These are phyloP conservation scores for Plenodomus lindquistii DNA, from an alignment of 2,329 filamentous ascomycete genomes.

Conservation along the genomic window DNA sequence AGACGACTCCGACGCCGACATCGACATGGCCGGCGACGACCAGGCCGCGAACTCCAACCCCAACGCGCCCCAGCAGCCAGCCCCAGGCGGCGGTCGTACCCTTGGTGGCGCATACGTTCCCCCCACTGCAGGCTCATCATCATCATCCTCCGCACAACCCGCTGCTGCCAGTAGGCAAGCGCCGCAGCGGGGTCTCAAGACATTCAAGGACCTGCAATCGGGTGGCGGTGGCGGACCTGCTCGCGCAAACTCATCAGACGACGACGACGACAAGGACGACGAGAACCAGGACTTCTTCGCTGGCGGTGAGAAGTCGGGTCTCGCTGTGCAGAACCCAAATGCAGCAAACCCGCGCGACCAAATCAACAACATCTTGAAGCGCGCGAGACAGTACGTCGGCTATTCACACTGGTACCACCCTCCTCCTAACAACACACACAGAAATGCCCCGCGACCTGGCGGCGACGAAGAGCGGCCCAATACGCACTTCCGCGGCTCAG, in stretches of 20 bases:
- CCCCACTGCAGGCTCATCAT: slow-evolving; percentile 23
- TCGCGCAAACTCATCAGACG: slow-evolving; percentile 56
- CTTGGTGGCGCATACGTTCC: slow-evolving; percentile 43
- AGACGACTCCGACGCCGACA: slow-evolving; percentile 26
- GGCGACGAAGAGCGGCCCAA: slow-evolving; percentile 55
- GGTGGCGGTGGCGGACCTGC: slow-evolving; percentile 46
- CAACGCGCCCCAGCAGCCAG: slow-evolving; percentile 26
- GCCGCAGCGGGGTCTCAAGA: slow-evolving; percentile 44
- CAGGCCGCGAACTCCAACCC: slow-evolving; percentile 20
- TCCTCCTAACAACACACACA: slow-evolving; percentile 42
- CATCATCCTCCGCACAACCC: slow-evolving; percentile 32
- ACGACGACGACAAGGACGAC: slow-evolving; percentile 64
- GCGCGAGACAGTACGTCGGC: slow-evolving; percentile 48
- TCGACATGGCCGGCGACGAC: slow-evolving; percentile 43
- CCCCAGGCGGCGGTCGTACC: slow-evolving; percentile 41
- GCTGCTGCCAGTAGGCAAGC: slow-evolving; percentile 27
- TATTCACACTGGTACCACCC: background rate
- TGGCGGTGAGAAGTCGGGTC: slow-evolving; percentile 82
- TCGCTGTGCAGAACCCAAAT: slow-evolving; percentile 68
- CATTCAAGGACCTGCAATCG: slow-evolving; percentile 51
- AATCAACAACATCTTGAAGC: slow-evolving; percentile 55
- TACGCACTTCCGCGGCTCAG: slow-evolving; percentile 68
- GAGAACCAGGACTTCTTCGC: slow-evolving; percentile 73
- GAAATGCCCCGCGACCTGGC: slow-evolving; percentile 64
- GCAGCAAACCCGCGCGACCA: slow-evolving; percentile 54